These are phyloP conservation scores for Warburgia ugandensis DNA, from an alignment of 164 flowering plant genomes.

Conservation along the genomic window DNA sequence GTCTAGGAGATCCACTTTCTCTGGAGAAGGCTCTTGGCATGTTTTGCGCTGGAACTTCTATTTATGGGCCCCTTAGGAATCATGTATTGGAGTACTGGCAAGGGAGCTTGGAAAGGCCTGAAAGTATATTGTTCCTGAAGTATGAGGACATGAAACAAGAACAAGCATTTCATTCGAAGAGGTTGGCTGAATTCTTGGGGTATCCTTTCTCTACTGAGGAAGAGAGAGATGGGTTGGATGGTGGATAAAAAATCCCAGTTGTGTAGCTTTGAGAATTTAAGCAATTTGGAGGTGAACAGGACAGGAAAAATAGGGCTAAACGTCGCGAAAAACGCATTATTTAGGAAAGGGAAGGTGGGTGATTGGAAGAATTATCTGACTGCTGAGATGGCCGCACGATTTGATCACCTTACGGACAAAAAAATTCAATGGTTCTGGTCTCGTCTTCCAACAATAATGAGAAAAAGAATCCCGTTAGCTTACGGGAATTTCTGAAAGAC, in stretches of 20 bases:
- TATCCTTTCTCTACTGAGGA: conserved; percentile 14
- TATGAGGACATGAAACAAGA: conserved; percentile 16
- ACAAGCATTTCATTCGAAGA: background rate
- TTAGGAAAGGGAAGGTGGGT: conserved; percentile 17
- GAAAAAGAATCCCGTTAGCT: no score
- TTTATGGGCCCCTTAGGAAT: conserved; percentile 21
- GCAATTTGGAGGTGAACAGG: conserved; percentile 25
- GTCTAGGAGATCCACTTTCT: background rate
- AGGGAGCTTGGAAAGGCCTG: conserved; percentile 14
- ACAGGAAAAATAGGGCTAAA: conserved; percentile 4
- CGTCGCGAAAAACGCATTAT: conserved; percentile 1
- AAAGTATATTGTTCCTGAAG: conserved; percentile 5
- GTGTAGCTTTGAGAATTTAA: conserved; percentile 26
- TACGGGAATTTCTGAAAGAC: no score
- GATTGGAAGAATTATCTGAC: conserved; percentile 11
- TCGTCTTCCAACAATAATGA: no score
- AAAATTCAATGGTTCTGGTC: no score
- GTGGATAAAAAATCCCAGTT: no score
- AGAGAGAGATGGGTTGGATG: conserved; percentile 10
- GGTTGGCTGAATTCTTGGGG: conserved; percentile 21
- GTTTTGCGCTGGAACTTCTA: conserved; percentile 14
- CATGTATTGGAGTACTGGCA: conserved; percentile 19
- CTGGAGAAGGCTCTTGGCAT: conserved; percentile 9
- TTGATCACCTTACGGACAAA: conserved; percentile 13
- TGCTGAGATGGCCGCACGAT: conserved; percentile 8